Evolutionary conservation across 2,329 filamentous ascomycete species (phyloP), one percentile per base, ranked within the genome.

Genomic region (Aureobasidium leucospermi): DNA sequence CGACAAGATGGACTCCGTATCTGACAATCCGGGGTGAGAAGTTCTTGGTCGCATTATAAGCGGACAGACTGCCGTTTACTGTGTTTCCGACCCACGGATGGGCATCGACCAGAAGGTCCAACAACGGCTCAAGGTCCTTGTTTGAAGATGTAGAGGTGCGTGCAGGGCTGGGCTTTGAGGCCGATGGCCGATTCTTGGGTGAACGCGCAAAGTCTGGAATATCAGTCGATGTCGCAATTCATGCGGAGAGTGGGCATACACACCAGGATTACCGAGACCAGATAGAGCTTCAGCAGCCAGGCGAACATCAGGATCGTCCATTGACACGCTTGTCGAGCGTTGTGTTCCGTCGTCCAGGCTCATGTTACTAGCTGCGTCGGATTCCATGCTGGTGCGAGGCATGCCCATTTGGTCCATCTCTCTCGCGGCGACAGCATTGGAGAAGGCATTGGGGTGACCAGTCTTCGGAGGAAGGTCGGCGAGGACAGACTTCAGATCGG

Each of bases 1-100:
- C 93, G 19, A 96, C 86, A 67, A 95, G 90, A 71, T 96, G 90
- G 51, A 90, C 93, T 62, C 91, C 85, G n/a, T 89, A 88, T 72
- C 89, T 75, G n/a, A 80, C 91, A 70, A 96, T 90, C 2, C 88
- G 83, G 0, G 93, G 91, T 1, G 90, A 95, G 68, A 93, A 95
- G 65, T 92, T 90, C 74, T 97, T 96, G 10, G 89, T 91, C 2
- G 83, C 86, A 31, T 88, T 87, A 71, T 97, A 97, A 1, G 89
- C 90, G 1, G 88, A 90, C 7, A 93, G 82, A 0, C 91, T 93
- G 56, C 87, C 86, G 65, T 89, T 90, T 45, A 72, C 71, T 0
- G 91, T 90, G 31, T 85, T 90, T 9, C 89, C 90, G 15, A 96
- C 82, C 62, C 95, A 79, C 0, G 93, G 93, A 69, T 96, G 91